Evolutionary conservation across 1,139 yeast genomes (phyloP).

Genomic region (Diutina rugosa): DNA sequence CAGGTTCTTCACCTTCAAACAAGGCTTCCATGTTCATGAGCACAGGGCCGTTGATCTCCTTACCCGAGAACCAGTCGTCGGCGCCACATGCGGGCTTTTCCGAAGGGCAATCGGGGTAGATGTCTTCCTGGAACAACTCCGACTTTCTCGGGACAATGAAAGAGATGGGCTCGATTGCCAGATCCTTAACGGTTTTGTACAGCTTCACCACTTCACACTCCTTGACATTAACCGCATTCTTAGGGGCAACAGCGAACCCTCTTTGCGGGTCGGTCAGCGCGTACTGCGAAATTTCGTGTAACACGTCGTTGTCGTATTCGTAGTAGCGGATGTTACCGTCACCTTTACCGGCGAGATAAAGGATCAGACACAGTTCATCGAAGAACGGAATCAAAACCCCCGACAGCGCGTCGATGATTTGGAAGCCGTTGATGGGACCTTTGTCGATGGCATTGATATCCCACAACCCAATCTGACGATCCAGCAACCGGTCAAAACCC

Average conservation of each 20-base stretch:
- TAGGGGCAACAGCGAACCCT: constrained; percentile 87
- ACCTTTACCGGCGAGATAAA: constrained; percentile 93
- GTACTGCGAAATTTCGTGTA: constrained; percentile 74
- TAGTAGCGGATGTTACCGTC: constrained; percentile 94
- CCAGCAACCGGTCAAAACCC: constrained; percentile 89
- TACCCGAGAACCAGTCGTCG: constrained; percentile 69
- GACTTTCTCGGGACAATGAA: constrained; percentile 89
- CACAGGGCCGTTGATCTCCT: constrained; percentile 71
- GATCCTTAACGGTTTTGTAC: constrained; percentile 77
- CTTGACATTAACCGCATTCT: constrained; percentile 59
- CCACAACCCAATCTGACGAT: constrained; percentile 94
- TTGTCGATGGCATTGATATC: constrained; percentile 56
- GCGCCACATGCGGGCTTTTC: constrained; percentile 66
- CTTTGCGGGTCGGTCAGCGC: constrained; percentile 89
- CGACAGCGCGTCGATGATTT: constrained; percentile 76
- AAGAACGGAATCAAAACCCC: constrained; percentile 88
- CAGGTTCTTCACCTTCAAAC: constrained; percentile 60
- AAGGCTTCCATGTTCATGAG: constrained; percentile 63
- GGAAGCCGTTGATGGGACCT: constrained; percentile 85
- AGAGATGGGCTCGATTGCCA: constrained; percentile 74
- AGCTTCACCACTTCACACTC: constrained; percentile 77
- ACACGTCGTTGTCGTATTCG: constrained; percentile 73
- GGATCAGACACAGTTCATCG: constrained; percentile 67
- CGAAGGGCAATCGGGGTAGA: constrained; percentile 86
- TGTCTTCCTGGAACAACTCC: constrained; percentile 84